Evolutionary conservation across 371 early-diverging fungal species (phyloP), one percentile per base, ranked within the genome.

Genomic region (Zancudomyces culisetae): DNA sequence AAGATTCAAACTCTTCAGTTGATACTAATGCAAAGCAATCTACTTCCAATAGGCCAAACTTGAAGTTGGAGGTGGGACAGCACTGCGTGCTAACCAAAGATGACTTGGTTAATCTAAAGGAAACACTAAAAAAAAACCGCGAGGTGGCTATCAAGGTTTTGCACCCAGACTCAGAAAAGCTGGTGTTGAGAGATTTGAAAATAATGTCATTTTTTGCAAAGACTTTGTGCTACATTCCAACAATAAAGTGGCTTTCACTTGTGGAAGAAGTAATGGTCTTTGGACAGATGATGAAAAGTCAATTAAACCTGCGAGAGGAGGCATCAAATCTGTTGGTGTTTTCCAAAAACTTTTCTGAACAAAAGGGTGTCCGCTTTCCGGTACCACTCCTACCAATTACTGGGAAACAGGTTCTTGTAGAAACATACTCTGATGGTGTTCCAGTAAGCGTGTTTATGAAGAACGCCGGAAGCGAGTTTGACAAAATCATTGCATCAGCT

Each of bases 121-220:
- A 6, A 6, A 39, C 50, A 19, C 26, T 46, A 30, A 21, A 10
- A 29, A 45, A 27, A 1, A 69, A 64, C 41, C 78, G 74, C 0
- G 60, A 69, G 0, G 87, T 88, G 10, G 96, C 95, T 0, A 78
- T 98, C 57, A 96, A 98, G 63, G 84, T 98, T 10, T 71, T 93
- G 12, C 94, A 95, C 63, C 96, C 96, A 2, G 67, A 73, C 3
- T 86, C 84, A 3, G 72, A 68, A 3, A 59, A 69, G 20, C 62
- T 75, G 13, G 83, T 96, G 0, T 60, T 69, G 10, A 69, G 80
- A 2, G 97, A 96, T 63, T 63, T 96, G 56, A 72, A 68, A 18
- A 82, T 93, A 41, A 80, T 93, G 76, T 54, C 59, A 2, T 69
- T 73, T 50, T 74, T 79, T 48, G 91, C 88, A 0, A 56, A 54